These are phyloP conservation scores for Telfairia occidentalis DNA, from an alignment of 331 rosid species.

Conservation along the genomic window DNA sequence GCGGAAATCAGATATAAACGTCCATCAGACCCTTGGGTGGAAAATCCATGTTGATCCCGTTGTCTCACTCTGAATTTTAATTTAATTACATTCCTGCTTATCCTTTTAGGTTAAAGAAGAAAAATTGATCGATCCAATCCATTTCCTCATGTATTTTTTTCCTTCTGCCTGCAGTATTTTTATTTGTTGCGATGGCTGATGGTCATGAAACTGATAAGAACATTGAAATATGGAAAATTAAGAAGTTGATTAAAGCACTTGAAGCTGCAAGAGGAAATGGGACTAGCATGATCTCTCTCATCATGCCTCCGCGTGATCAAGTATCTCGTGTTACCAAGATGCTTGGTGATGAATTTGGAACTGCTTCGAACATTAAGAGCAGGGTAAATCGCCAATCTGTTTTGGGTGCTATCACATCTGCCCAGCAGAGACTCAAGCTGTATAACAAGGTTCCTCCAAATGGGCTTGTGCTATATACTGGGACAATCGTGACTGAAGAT, in stretches of 20 bases:
- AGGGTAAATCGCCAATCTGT: slow-evolving; percentile 73
- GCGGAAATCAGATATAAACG: neutral
- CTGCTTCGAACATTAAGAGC: slow-evolving; percentile 72
- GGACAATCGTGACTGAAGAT: slow-evolving; percentile 62
- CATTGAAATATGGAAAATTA: slow-evolving; percentile 71
- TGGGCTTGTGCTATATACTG: slow-evolving; percentile 64
- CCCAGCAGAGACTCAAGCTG: slow-evolving; percentile 70
- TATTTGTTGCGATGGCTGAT: slow-evolving; percentile 16
- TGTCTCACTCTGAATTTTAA: neutral
- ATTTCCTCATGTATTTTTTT: neutral
- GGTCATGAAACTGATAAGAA: slow-evolving; percentile 69
- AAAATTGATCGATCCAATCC: neutral
- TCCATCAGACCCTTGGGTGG: neutral
- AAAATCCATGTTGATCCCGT: neutral
- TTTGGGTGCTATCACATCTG: slow-evolving; percentile 67
- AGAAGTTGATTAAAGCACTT: slow-evolving; percentile 62
- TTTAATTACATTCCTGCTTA: neutral
- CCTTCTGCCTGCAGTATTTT: neutral
- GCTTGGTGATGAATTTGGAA: slow-evolving; percentile 78
- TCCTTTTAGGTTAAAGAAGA: neutral
- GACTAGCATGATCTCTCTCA: slow-evolving; percentile 75
- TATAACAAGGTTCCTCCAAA: slow-evolving; percentile 70
- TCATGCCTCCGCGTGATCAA: slow-evolving; percentile 74
- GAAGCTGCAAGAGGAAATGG: slow-evolving; percentile 82
- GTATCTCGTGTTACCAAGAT: slow-evolving; percentile 69